Evolutionary conservation across 2,329 filamentous ascomycete genomes (phyloP).

Genomic region (Aspergillus pseudonomiae): DNA sequence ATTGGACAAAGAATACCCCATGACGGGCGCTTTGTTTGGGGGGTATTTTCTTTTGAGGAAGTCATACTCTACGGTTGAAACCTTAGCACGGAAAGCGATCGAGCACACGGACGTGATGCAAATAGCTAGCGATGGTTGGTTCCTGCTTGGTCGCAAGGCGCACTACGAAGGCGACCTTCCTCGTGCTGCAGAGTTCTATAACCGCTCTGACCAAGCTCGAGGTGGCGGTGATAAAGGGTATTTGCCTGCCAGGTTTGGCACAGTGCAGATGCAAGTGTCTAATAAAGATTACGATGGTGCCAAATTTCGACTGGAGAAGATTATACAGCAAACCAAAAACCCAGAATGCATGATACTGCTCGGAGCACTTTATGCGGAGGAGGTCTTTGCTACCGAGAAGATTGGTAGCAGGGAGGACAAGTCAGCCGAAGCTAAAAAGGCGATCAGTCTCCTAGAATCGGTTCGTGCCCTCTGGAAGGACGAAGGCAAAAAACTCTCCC

Average conservation of each 20-base stretch:
- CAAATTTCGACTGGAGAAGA: slow-evolving; percentile 91
- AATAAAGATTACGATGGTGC: slow-evolving; percentile 86
- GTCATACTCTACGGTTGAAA: slow-evolving; percentile 78
- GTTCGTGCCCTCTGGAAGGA: slow-evolving; percentile 92
- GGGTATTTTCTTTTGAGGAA: slow-evolving; percentile 86
- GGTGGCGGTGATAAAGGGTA: slow-evolving; percentile 90
- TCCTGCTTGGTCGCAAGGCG: slow-evolving; percentile 86
- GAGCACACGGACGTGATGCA: slow-evolving; percentile 95
- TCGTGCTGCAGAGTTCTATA: slow-evolving; percentile 83
- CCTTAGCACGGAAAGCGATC: slow-evolving; percentile 87
- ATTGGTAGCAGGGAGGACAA: slow-evolving; percentile 88
- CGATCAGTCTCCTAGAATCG: slow-evolving; percentile 78
- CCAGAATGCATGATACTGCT: slow-evolving; percentile 91
- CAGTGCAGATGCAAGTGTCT: slow-evolving; percentile 83
- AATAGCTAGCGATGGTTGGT: slow-evolving; percentile 97
- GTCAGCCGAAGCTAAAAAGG: slow-evolving; percentile 80
- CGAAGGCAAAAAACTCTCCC: slow-evolving; percentile 76
- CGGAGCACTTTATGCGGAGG: slow-evolving; percentile 90
- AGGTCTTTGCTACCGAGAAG: slow-evolving; percentile 79
- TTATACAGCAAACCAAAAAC: slow-evolving; percentile 79
- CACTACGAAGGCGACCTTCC: slow-evolving; percentile 77
- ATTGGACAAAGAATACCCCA: slow-evolving; percentile 83
- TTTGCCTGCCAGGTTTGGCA: slow-evolving; percentile 91
- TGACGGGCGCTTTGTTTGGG: slow-evolving; percentile 89
- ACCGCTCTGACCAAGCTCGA: slow-evolving; percentile 85